Base-by-base conservation (phyloP, 1,139 yeast species). In the Arxiozyma slooffiae region DNA sequence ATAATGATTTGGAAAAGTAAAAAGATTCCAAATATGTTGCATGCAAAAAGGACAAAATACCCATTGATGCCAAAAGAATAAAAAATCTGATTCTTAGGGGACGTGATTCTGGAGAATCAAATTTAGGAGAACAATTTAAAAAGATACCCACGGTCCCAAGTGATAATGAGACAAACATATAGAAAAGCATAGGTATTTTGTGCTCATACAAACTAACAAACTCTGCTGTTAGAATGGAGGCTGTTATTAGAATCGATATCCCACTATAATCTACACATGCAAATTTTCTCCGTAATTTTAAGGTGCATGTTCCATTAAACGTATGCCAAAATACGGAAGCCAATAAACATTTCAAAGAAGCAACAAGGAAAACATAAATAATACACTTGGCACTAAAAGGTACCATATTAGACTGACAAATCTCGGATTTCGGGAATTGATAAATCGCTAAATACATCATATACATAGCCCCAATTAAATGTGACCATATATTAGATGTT, bases 211-310 rank as follows among this genome's bases (percentile, higher is more conserved):
- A 75, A 1, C 92, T 78, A 39, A 88, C 79, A 66, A 86, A 89
- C 67, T 90, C 96, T 0, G 92, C 84, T 4, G 95, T 80, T 43
- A 92, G 73, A 48, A 92, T 85, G 1, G 96, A 86, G n/a, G 95
- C 90, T 0, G 96, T 85, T 58, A 92, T 89, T 55, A 92, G 72
- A 14, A 89, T 77, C 0, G 97, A 88, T 58, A 92, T 92, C 1
- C 98, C 98, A 8, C 96, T 85, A 67, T 92, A 92, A 70, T 92
- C 98, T 46, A 90, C 82, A 68, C 98, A 92, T 0, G 97, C 96
- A 68, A 86, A 87, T 52, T 79, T 78, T 55, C 82, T 76, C 64
- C 96, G 77, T 52, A 81, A 69, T 24, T 75, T 70, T 47, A 84
- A 69, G 51, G 77, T 77, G 20, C 94, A 81, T 57, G 89, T 85